These are phyloP conservation scores for Aegilops bicornis DNA, from an alignment of 176 grass and related monocot species.

Conservation along the genomic window DNA sequence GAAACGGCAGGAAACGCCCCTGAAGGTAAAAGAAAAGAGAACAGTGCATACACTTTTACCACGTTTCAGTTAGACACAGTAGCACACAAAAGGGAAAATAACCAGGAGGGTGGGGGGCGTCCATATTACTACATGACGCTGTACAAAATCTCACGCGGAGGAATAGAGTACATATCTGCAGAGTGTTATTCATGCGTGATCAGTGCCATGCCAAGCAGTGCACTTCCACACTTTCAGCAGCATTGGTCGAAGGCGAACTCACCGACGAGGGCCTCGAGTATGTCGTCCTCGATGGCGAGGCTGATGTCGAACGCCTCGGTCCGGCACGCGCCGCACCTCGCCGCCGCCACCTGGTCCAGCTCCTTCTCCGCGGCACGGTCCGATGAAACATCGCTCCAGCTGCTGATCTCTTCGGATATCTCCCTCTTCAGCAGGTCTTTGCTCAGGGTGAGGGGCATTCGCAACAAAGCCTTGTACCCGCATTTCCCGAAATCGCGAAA, in stretches of 20 bases:
- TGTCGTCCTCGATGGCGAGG: constrained; percentile 55
- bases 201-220: not conserved
- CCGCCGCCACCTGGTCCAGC: constrained; percentile 35
- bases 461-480: constrained; percentile 52
- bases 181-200: constrained; percentile 9
- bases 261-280: constrained; percentile 55
- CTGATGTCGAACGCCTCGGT: constrained; percentile 66
- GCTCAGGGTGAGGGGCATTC: constrained; percentile 27
- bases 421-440: constrained; percentile 44
- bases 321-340: constrained; percentile 28
- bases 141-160: constrained; percentile 26
- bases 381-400: constrained; percentile 41
- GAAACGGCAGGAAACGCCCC: too few species aligned
- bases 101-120: not conserved
- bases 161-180: constrained; percentile 38
- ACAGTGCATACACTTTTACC: not conserved
- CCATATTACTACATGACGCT: constrained; percentile 34
- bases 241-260: constrained; percentile 56
- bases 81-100: not conserved
- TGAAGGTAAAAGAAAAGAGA: too few species aligned
- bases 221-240: not conserved
- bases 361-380: constrained; percentile 41
- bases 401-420: constrained; percentile 42
- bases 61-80: constrained; percentile 2
- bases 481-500: constrained; percentile 58